A percentile compares a stretch with the other conserved stretches of the same genome.
Conservation (phyloP, 345 rosid genomes). For the Aquilaria sinensis region DNA sequence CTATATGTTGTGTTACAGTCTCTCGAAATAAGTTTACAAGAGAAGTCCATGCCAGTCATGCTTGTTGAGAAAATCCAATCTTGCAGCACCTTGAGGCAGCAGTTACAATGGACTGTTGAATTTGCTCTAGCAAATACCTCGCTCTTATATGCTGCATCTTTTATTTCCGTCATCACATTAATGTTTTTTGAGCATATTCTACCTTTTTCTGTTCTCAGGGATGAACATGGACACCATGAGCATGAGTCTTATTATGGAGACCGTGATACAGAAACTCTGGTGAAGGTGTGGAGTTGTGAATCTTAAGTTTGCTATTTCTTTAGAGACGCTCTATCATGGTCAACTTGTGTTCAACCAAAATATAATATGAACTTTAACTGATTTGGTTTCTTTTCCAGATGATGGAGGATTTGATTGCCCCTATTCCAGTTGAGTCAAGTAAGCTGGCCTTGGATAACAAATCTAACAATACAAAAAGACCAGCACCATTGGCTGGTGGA, state of each 20-base stretch:
- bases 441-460: constrained; percentile 49
- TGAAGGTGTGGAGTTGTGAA: constrained; percentile 42
- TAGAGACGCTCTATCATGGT: too few relatives aligned
- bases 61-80: too few relatives aligned
- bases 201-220: constrained; percentile 34
- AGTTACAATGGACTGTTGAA: too few relatives aligned
- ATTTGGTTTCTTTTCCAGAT: constrained; percentile 41
- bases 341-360: constrained; percentile 1
- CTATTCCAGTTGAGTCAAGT: constrained; percentile 54
- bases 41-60: too few relatives aligned
- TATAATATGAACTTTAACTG: too few relatives aligned
- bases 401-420: constrained; percentile 62
- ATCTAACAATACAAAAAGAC: constrained; percentile 48
- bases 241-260: constrained; percentile 99
- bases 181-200: constrained; percentile 10
- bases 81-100: too few relatives aligned
- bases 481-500: constrained; percentile 88
- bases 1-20: too few relatives aligned
- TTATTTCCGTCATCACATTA: background rate
- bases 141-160: too few relatives aligned
- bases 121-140: too few relatives aligned
- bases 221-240: constrained; percentile 84
- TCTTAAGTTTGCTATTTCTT: background rate
- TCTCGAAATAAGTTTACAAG: too few relatives aligned
- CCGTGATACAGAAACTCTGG: constrained; percentile 93